Evolutionary conservation across 176 grass and related monocot species (phyloP).

Genomic region (Olyra latifolia): DNA sequence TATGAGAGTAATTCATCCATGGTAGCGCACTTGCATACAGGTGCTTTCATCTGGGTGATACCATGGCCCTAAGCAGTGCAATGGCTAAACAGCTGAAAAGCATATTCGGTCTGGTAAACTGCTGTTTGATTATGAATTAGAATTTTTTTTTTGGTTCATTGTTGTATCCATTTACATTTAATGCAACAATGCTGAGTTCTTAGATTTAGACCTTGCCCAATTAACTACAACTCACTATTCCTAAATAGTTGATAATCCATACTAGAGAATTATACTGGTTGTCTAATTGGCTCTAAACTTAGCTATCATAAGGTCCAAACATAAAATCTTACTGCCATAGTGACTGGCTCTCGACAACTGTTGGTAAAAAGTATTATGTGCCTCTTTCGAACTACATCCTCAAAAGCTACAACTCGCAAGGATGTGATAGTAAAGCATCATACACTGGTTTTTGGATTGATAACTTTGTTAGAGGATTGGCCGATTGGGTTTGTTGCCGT

Average conservation of each 20-base stretch:
- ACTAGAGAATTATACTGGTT: not conserved
- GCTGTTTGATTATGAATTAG: not conserved
- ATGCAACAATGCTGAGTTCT: not conserved
- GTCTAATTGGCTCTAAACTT: not conserved
- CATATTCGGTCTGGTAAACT: not conserved
- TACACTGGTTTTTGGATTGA: not conserved
- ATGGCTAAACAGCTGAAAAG: not conserved
- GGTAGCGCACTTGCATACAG: not conserved
- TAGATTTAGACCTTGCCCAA: not conserved
- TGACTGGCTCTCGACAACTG: not conserved
- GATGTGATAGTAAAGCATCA: not conserved
- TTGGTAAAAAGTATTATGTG: not conserved
- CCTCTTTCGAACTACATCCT: not conserved
- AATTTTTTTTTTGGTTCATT: not conserved
- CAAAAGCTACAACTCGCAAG: not conserved
- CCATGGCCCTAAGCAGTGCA: not conserved
- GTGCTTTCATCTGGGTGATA: conserved; percentile 1
- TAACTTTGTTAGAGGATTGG: not conserved
- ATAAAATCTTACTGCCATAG: not conserved
- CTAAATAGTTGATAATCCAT: not conserved
- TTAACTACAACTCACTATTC: not conserved
- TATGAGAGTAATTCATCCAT: not conserved
- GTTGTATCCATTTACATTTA: not conserved
- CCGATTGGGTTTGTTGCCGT: conserved; percentile 5
- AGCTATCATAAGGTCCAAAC: not conserved